Evolutionary conservation across 2,329 filamentous ascomycete species (phyloP), one percentile per base, ranked within the genome.

Genomic region (Talaromyces sp.): DNA sequence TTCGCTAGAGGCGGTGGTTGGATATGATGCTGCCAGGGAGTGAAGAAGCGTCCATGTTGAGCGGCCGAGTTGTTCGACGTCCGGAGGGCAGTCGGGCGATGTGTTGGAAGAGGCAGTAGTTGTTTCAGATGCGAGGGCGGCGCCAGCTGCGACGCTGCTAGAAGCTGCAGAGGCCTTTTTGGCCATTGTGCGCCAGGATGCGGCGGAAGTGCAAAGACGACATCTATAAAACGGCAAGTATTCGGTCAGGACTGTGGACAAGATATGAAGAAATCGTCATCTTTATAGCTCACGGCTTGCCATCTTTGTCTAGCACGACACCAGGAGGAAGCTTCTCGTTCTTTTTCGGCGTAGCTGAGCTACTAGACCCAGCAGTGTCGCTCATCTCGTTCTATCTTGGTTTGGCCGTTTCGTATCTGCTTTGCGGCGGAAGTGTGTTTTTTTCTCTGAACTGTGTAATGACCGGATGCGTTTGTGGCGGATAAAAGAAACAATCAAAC

Each of bases 31-130:
- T 14, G 93, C 90, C 65, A 99, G 90, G 9, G 89, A 88, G 79
- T 99, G 94, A 1, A 99, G 85, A 21, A 99, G 83, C 0, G 92
- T 97, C 94, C 94, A 99, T 12, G 91, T 90, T 62, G 87, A 88
- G 63, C 92, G 90, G 54, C 94, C 94, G 4, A 99, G 86, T 17
- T 82, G 78, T 71, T 96, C 91, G 65, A 97, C 91, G 72, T 97
- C 92, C 1, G 94, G 89, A 0, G 94, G 94, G 72, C 93, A 97
- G 75, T 96, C 89, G 78, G 71, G 38, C 8, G 56, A 41, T 24
- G 32, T 21, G 59, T 19, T 14, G 32, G 46, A 26, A 41, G 6
- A 2, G 48, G 35, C 41, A 27, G 8, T 14, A 43, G 43, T 24
- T 31, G 24, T 31, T 56, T 64, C 58, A 64, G 68, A 53, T 57